These are phyloP conservation scores for Alternaria angustiovoidea DNA, from an alignment of 2,329 filamentous ascomycete species.

Conservation along the genomic window DNA sequence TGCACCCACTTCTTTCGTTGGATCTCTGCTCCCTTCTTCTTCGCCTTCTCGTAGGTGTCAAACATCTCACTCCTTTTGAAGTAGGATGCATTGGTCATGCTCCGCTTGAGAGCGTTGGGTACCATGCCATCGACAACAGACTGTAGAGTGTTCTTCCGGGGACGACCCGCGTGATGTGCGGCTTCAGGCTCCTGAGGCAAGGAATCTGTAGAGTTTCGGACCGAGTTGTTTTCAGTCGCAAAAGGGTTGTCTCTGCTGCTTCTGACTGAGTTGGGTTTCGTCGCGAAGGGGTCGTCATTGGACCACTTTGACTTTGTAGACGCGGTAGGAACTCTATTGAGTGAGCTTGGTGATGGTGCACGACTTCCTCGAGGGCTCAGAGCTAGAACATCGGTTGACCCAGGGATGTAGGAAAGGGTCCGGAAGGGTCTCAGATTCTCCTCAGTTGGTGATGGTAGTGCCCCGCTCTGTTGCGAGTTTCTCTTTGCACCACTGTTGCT, in stretches of 20 bases:
- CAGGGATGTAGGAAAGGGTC: conserved; percentile 10
- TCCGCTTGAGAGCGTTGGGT: conserved; percentile 23
- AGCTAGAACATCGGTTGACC: conserved; percentile 7
- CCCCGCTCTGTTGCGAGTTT: conserved; percentile 1
- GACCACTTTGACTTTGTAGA: conserved; percentile 12
- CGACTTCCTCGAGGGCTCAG: conserved; percentile 13
- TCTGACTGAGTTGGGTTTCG: conserved; percentile 18
- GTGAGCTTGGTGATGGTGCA: conserved; percentile 7
- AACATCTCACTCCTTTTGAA: conserved; percentile 25
- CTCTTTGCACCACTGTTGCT: neutral
- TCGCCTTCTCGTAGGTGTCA: conserved; percentile 36
- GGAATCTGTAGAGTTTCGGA: neutral
- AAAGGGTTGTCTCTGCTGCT: conserved; percentile 10
- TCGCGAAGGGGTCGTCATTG: conserved; percentile 22
- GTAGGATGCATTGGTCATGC: conserved; percentile 27
- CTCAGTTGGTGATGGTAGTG: conserved; percentile 6
- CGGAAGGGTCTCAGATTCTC: neutral
- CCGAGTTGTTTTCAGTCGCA: conserved; percentile 8
- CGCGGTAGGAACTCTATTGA: neutral
- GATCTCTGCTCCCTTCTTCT: conserved; percentile 28
- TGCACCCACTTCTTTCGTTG: conserved; percentile 49
- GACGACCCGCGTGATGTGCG: conserved; percentile 12
- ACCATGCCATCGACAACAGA: conserved; percentile 28
- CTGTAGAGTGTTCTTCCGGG: conserved; percentile 23
- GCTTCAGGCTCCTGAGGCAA: conserved; percentile 17